Conservation (phyloP, 2,329 filamentous ascomycete genomes). For the Fusarium sp. region DNA sequence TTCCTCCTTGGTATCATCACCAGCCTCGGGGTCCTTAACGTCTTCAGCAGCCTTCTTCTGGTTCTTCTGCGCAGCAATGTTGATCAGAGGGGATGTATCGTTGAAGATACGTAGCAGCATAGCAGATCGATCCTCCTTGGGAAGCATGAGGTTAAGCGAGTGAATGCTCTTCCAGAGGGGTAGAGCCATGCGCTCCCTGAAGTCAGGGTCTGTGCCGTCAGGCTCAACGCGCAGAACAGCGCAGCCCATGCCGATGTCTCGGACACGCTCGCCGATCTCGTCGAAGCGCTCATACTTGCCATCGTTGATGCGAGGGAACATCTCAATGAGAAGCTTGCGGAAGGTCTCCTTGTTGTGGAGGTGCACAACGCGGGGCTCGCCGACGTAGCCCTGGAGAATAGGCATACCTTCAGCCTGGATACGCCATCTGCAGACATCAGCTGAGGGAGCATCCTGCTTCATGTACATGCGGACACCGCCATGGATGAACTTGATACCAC, state of each 20-base stretch:
- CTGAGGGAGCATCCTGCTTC: slow-evolving; percentile 91
- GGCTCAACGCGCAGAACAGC: slow-evolving; percentile 88
- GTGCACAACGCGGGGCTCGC: slow-evolving; percentile 78
- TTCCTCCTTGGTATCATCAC: slow-evolving; percentile 40
- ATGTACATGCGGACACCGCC: slow-evolving; percentile 99
- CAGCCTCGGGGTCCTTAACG: slow-evolving; percentile 47
- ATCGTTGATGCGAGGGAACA: slow-evolving; percentile 91
- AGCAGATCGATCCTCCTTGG: slow-evolving; percentile 93
- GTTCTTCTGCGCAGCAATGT: slow-evolving; percentile 67
- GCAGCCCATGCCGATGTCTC: slow-evolving; percentile 87
- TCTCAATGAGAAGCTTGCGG: slow-evolving; percentile 85
- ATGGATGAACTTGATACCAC: slow-evolving; percentile 94
- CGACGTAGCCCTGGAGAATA: slow-evolving; percentile 91
- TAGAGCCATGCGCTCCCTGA: slow-evolving; percentile 83
- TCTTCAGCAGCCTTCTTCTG: slow-evolving; percentile 53
- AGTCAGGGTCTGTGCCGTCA: slow-evolving; percentile 69
- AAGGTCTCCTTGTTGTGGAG: slow-evolving; percentile 84
- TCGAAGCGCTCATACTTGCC: slow-evolving; percentile 80
- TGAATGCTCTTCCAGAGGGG: slow-evolving; percentile 95
- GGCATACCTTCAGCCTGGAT: slow-evolving; percentile 95
- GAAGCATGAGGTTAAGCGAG: slow-evolving; percentile 95
- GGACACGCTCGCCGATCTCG: slow-evolving; percentile 87
- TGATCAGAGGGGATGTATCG: slow-evolving; percentile 85
- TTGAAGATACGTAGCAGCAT: slow-evolving; percentile 94
- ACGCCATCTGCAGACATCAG: slow-evolving; percentile 90